Conservation (phyloP, 768 basidiomycete species). For the Termitomyces sp. region DNA sequence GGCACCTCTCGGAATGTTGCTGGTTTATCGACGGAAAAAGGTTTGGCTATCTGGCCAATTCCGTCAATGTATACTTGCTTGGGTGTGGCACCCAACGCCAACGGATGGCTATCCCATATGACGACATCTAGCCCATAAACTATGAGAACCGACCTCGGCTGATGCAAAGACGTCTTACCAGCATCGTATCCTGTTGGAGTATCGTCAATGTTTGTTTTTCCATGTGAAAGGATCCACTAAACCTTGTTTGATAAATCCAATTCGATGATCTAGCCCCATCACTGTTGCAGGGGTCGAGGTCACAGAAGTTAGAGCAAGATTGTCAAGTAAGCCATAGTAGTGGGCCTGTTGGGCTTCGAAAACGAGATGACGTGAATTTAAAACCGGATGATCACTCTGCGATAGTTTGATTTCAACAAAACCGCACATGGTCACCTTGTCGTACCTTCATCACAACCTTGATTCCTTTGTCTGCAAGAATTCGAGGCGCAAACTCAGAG, state of each 20-base stretch:
- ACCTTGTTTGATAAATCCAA: conserved; percentile 72
- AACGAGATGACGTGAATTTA: conserved; percentile 70
- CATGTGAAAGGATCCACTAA: conserved; percentile 4
- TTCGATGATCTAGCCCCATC: conserved; percentile 73
- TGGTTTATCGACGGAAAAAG: conserved; percentile 47
- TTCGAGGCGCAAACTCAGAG: conserved; percentile 73
- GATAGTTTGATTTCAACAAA: neutral
- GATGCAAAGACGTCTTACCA: conserved; percentile 30
- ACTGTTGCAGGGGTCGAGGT: conserved; percentile 67
- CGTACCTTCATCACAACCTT: conserved; percentile 71
- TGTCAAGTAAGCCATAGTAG: conserved; percentile 68
- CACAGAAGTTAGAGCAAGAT: conserved; percentile 67
- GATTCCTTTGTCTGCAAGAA: conserved; percentile 64
- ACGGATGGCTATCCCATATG: conserved; percentile 80
- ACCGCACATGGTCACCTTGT: neutral
- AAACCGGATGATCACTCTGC: conserved; percentile 61
- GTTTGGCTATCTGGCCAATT: conserved; percentile 58
- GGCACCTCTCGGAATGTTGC: conserved; percentile 38
- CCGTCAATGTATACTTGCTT: conserved; percentile 88
- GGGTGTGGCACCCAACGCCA: conserved; percentile 79
- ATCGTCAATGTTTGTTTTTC: neutral
- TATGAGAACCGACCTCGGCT: neutral
- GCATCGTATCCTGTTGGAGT: conserved; percentile 62
- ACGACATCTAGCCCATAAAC: conserved; percentile 51
- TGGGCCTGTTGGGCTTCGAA: conserved; percentile 84